Conservation (phyloP, 31 red algal species). For the Asparagopsis taxiformis region DNA sequence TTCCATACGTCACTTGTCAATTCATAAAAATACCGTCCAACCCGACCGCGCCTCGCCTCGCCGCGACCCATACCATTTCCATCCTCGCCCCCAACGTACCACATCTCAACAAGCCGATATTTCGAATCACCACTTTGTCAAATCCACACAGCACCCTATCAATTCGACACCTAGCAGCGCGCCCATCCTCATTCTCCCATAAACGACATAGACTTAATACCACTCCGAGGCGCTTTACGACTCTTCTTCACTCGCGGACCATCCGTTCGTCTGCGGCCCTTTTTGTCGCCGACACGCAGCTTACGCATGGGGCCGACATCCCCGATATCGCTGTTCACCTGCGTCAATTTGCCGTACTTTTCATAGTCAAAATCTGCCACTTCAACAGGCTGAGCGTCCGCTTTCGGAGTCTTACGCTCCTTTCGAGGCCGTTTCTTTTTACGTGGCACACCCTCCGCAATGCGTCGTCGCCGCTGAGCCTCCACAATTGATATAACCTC, state of each 20-base stretch:
- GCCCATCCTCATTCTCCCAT: not conserved
- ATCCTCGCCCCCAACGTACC: no score
- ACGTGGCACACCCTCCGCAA: not conserved
- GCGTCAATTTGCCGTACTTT: not conserved
- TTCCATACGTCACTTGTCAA: no score
- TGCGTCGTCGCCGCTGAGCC: not conserved
- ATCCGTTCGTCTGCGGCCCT: not conserved
- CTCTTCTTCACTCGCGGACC: not conserved
- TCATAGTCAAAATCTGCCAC: not conserved
- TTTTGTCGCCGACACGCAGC: not conserved
- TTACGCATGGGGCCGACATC: not conserved
- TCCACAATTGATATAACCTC: not conserved
- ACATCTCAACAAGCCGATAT: no score
- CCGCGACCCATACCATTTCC: no score
- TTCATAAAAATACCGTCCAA: no score
- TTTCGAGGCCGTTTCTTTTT: not conserved
- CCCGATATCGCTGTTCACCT: not conserved
- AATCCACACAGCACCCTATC: no score
- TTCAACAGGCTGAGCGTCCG: not conserved
- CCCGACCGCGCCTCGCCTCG: no score
- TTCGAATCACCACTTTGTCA: no score
- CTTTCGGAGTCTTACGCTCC: not conserved
- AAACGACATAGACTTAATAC: not conserved
- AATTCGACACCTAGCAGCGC: no score
- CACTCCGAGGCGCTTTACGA: not conserved